Evolutionary conservation across 345 rosid species (phyloP), one percentile per base, ranked within the genome.

Genomic region (Citrus sp.): DNA sequence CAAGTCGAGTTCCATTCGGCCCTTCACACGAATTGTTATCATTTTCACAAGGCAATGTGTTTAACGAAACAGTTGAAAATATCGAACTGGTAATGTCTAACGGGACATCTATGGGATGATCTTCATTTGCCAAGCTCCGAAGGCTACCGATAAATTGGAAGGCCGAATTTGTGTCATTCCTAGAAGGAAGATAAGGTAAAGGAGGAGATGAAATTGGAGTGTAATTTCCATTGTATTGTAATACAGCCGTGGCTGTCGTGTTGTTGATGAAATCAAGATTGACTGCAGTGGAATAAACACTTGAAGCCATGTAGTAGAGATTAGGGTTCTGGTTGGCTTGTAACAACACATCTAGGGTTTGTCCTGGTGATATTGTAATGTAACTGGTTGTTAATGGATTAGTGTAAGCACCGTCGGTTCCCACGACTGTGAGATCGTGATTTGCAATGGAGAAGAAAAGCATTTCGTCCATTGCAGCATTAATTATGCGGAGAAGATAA

Each of bases 281-380:
- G 0, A 22, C 6, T 24, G 70, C 74, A 24, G 62, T 75, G 6
- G 85, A 79, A 79, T 83, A 90, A 60, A 84, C 86, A 56, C 81
- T 83, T 8, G 92, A 85, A 5, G 90, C 90, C 89, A 90, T 90
- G 90, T 86, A 84, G 3, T 54, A 63, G 22, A 66, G 78, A 54
- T 75, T 38, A 27, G 85, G 73, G 38, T 66, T 66, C 62, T 85
- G 83, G 82, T 90, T 74, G 24, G 94, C 91, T 56, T 83, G 58
- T 14, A 92, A 38, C 62, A 92, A 76, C 24, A 75, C 76, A 75
- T 92, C 94, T 49, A 85, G 82, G 64, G 92, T 82, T 83, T 92
- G 90, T 7, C 92, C 92, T 0, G 94, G 92, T 2, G 92, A 66
- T 37, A 92, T 89, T 62, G 81, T 30, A 8, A 90, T 18, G 79